Conservation (phyloP, 164 flowering plant genomes). For the Tetrastigma voinierianum region DNA sequence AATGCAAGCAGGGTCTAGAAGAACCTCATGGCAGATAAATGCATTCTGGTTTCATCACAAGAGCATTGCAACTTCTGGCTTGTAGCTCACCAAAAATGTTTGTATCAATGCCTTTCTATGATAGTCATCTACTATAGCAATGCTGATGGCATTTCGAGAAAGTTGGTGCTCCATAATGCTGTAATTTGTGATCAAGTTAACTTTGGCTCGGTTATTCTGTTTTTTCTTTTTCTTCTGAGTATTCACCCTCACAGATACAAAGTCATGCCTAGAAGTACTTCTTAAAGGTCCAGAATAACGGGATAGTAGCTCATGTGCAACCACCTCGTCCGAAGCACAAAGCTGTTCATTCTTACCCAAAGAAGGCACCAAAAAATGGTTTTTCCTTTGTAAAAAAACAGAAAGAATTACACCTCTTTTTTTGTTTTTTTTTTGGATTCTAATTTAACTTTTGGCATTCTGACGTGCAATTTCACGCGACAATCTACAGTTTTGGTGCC, state of each 20-base stretch:
- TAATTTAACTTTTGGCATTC: conserved; percentile 8
- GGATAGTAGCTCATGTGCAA: conserved; percentile 85
- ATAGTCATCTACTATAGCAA: too few relatives aligned
- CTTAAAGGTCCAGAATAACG: conserved; percentile 92
- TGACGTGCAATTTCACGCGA: conserved; percentile 13
- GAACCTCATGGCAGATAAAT: background rate
- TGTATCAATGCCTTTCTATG: too few relatives aligned
- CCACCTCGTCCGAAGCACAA: conserved; percentile 97
- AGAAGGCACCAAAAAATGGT: conserved; percentile 85
- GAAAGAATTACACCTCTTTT: too few relatives aligned
- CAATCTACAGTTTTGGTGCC: conserved; percentile 51
- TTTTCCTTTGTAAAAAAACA: conserved; percentile 6
- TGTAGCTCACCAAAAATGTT: too few relatives aligned
- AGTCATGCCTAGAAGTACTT: conserved; percentile 99
- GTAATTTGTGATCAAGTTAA: too few relatives aligned
- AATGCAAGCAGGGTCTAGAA: background rate
- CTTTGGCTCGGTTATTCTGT: too few relatives aligned
- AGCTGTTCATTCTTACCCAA: conserved; percentile 92
- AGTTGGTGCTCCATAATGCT: too few relatives aligned
- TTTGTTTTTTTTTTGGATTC: too few relatives aligned
- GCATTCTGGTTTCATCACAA: too few relatives aligned
- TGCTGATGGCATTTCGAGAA: too few relatives aligned
- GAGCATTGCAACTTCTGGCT: too few relatives aligned
- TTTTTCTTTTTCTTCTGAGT: background rate
- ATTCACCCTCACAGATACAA: conserved; percentile 58